These are phyloP conservation scores for Trichomonas gallinae DNA, from an alignment of 208 protist genomes.

Conservation along the genomic window DNA sequence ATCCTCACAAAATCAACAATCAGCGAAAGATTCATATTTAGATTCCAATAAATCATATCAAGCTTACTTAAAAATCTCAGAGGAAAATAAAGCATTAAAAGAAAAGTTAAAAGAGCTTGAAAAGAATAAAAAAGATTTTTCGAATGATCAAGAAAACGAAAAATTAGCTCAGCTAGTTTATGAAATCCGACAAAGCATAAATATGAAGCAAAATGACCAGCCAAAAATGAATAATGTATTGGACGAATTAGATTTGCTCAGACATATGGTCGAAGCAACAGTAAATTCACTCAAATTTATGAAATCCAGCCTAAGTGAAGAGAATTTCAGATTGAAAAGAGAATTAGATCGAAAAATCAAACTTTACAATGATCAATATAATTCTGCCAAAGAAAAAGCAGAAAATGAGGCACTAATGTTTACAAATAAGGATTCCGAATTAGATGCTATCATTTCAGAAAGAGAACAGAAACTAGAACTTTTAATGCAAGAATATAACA, in stretches of 20 bases:
- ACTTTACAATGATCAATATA: neutral
- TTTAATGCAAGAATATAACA: neutral
- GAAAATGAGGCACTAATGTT: neutral
- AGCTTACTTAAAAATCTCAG: neutral
- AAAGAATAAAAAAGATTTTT: neutral
- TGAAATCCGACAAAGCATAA: neutral
- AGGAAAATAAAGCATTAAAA: constrained; percentile 14
- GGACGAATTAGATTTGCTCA: neutral
- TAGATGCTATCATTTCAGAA: neutral
- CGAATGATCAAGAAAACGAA: neutral
- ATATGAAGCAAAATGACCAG: neutral
- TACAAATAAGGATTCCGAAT: neutral
- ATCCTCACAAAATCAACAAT: neutral
- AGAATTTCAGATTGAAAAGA: neutral
- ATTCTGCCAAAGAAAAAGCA: constrained; percentile 1
- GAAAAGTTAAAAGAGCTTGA: neutral
- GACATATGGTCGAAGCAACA: neutral
- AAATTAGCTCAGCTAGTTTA: neutral
- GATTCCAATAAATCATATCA: neutral
- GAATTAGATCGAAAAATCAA: neutral
- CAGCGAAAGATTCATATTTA: too few relatives aligned
- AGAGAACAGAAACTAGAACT: neutral
- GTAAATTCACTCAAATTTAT: neutral
- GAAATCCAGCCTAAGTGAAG: neutral
- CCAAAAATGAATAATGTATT: neutral